phyloP scores from a whole-genome alignment of 257 asterid species.

The Lantana camara region DNA sequence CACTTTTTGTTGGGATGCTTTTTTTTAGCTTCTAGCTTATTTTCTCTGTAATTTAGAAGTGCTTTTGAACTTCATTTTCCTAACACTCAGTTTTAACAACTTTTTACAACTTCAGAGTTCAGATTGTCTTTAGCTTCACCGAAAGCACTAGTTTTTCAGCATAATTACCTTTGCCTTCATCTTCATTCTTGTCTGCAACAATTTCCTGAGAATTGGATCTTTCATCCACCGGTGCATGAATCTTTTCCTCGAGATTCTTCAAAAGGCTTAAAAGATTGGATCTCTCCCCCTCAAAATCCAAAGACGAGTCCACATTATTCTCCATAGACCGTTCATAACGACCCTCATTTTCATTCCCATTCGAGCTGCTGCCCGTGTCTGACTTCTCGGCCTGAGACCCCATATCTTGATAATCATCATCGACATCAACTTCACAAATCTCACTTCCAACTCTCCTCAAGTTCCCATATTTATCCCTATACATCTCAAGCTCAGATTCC shows the following conservation, averaged over 20 bases:
- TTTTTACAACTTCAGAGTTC: too few relatives aligned
- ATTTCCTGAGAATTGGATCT: conserved; percentile 24
- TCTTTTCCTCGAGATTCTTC: conserved; percentile 53
- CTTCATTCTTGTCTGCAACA: conserved; percentile 28
- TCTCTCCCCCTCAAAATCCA: conserved; percentile 65
- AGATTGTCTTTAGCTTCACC: too few relatives aligned
- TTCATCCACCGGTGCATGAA: conserved; percentile 34
- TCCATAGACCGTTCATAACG: conserved; percentile 32
- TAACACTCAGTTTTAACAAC: too few relatives aligned
- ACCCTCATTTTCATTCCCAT: conserved; percentile 31
- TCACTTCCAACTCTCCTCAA: conserved; percentile 66
- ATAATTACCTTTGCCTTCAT: conserved; percentile 42
- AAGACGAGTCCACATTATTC: conserved; percentile 35
- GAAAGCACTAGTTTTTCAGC: too few relatives aligned
- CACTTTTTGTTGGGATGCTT: too few relatives aligned
- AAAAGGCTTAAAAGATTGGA: conserved; percentile 52
- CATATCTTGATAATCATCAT: conserved; percentile 70
- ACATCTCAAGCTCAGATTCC: conserved; percentile 60
- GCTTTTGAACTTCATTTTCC: too few relatives aligned
- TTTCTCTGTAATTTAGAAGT: too few relatives aligned
- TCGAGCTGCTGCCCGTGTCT: conserved; percentile 46
- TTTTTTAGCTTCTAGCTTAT: too few relatives aligned
- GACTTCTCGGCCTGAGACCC: conserved; percentile 67
- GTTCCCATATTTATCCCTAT: conserved; percentile 55
- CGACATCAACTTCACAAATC: conserved; percentile 66